Conservation (phyloP, 2,329 filamentous ascomycete genomes). For the Akanthomyces dipterigenus region DNA sequence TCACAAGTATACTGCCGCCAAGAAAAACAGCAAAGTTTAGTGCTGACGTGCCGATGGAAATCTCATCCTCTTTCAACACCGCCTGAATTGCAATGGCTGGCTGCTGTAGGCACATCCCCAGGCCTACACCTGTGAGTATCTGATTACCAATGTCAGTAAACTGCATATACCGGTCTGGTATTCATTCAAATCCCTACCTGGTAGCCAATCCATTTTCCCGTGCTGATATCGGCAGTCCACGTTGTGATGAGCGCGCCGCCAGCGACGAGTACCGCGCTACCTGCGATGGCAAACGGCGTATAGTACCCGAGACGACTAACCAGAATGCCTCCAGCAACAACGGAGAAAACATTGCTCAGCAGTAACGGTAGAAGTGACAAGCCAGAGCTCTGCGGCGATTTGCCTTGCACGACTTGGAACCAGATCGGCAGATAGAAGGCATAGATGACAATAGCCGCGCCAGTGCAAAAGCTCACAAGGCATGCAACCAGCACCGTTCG, state of each 20-base stretch:
- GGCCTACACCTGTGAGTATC: slow-evolving; percentile 40
- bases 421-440: slow-evolving; percentile 35
- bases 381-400: slow-evolving; percentile 26
- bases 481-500: slow-evolving; percentile 25
- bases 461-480: slow-evolving; percentile 30
- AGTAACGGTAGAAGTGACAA: slow-evolving; percentile 30
- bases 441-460: slow-evolving; percentile 28
- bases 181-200: slow-evolving; percentile 22
- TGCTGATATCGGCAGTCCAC: slow-evolving; percentile 30
- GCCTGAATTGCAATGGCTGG: slow-evolving; percentile 44
- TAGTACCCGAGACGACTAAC: slow-evolving; percentile 30
- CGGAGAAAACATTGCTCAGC: slow-evolving; percentile 24
- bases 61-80: slow-evolving; percentile 19
- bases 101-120: slow-evolving; percentile 39
- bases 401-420: slow-evolving; percentile 28
- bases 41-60: background rate
- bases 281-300: slow-evolving; percentile 39
- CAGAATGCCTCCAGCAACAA: slow-evolving; percentile 33
- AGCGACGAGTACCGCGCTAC: slow-evolving; percentile 33
- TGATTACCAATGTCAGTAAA: background rate
- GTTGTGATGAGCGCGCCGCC: slow-evolving; percentile 36
- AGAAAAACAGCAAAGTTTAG: slow-evolving; percentile 1
- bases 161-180: background rate
- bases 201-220: slow-evolving; percentile 44
- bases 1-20: background rate